Evolutionary conservation across 768 basidiomycete species (phyloP).

Genomic region (Infundibulicybe gibba): DNA sequence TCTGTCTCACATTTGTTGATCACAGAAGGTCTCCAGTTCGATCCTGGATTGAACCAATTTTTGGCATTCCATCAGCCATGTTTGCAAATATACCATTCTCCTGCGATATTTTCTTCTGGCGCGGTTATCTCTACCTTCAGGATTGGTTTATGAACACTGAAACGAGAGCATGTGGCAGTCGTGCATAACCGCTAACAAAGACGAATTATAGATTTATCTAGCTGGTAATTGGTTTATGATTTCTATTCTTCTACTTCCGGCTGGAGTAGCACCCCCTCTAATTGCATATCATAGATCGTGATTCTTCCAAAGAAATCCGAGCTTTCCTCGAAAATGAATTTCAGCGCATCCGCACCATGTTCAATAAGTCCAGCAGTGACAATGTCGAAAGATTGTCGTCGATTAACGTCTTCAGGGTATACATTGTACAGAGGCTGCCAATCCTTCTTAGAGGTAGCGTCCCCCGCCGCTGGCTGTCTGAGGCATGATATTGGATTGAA

Average conservation of each 20-base stretch:
- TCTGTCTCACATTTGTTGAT: slow-evolving; percentile 33
- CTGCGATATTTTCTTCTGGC: too few species aligned
- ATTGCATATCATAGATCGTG: slow-evolving; percentile 62
- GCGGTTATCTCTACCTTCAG: too few species aligned
- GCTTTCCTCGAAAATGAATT: slow-evolving; percentile 73
- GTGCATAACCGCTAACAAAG: too few species aligned
- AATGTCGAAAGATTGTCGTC: slow-evolving; percentile 65
- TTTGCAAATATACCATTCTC: too few species aligned
- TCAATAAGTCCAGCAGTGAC: slow-evolving; percentile 14
- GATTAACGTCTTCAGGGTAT: slow-evolving; percentile 80
- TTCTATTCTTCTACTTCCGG: too few species aligned
- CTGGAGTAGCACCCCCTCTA: slow-evolving; percentile 25
- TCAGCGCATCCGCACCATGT: slow-evolving; percentile 43
- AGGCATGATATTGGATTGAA: slow-evolving; percentile 35
- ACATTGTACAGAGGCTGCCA: slow-evolving; percentile 55
- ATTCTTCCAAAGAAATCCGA: slow-evolving; percentile 86
- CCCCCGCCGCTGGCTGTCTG: slow-evolving; percentile 11
- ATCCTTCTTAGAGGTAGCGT: slow-evolving; percentile 19
- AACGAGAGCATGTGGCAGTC: too few species aligned
- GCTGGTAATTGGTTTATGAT: too few species aligned
- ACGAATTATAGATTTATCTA: too few species aligned
- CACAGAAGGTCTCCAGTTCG: slow-evolving; percentile 44
- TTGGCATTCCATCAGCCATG: too few species aligned
- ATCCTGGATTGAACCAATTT: slow-evolving; percentile 43
- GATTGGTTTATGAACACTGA: too few species aligned